A percentile compares a stretch with the other conserved stretches of the same genome.
These are phyloP conservation scores for Colletotrichum sp. DNA, from an alignment of 2,329 filamentous ascomycete species.

Conservation along the genomic window DNA sequence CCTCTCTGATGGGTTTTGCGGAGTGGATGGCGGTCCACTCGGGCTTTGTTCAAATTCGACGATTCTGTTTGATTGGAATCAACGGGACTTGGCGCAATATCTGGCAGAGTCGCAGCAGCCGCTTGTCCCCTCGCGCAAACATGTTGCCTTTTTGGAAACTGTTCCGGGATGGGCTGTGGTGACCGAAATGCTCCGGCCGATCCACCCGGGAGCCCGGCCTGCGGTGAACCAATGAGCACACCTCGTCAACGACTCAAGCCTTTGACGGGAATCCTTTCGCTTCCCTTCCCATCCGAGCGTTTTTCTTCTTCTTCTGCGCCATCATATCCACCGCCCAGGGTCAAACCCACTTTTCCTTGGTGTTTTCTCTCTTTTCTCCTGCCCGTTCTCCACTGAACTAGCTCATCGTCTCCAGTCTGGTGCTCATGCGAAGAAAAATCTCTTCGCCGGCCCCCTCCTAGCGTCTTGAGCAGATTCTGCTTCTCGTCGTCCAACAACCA, in stretches of 20 bases:
- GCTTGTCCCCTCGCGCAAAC: neutral
- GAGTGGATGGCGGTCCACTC: neutral
- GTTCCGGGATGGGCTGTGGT: neutral
- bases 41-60: neutral
- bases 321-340: neutral
- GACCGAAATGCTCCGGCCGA: neutral
- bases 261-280: neutral
- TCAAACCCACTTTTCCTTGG: neutral
- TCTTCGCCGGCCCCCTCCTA: neutral
- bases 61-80: neutral
- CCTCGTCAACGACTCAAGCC: neutral
- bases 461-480: neutral
- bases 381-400: neutral
- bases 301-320: neutral
- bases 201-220: neutral
- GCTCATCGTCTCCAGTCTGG: neutral
- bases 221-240: neutral
- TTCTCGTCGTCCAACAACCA: neutral
- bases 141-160: neutral
- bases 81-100: neutral
- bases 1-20: neutral
- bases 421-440: neutral
- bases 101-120: neutral
- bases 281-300: neutral
- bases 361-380: neutral